Conservation (phyloP, 225 moss, liverwort and hornwort genomes). For the Pseudoscleropodium purum region DNA sequence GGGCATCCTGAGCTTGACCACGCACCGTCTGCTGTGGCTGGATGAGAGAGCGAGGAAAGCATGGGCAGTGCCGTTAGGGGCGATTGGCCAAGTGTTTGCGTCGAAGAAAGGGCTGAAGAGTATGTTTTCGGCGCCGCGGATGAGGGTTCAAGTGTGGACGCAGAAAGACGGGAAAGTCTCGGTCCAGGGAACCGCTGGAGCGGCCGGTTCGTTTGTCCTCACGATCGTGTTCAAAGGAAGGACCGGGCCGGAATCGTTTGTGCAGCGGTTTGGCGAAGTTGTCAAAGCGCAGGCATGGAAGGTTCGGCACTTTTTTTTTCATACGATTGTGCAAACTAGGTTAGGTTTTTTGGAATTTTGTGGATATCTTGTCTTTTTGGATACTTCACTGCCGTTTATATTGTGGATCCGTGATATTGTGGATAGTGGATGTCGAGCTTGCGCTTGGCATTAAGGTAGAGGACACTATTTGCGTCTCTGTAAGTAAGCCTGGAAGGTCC, state of each 20-base stretch:
- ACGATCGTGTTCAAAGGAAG: conserved; percentile 63
- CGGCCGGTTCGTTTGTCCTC: conserved; percentile 34
- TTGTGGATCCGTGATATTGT: not conserved
- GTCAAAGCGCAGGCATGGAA: conserved; percentile 78
- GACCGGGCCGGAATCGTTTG: conserved; percentile 51
- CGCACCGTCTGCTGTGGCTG: conserved; percentile 76
- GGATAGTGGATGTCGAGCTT: not conserved
- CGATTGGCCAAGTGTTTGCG: conserved; percentile 60
- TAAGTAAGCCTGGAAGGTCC: conserved; percentile 41
- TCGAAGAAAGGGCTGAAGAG: conserved; percentile 72
- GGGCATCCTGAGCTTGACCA: conserved; percentile 48
- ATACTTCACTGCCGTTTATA: not conserved
- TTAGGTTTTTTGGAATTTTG: not conserved
- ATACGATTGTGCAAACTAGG: not conserved
- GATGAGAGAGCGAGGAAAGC: conserved; percentile 57
- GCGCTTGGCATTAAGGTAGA: not conserved
- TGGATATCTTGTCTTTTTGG: not conserved
- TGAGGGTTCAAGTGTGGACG: conserved; percentile 87
- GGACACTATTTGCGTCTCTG: not conserved
- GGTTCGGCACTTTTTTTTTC: conserved; percentile 2
- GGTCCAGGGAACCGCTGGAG: conserved; percentile 18
- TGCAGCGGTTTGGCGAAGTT: conserved; percentile 59
- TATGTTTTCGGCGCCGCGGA: conserved; percentile 61
- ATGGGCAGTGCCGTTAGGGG: conserved; percentile 59
- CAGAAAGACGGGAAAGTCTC: conserved; percentile 46